These are phyloP conservation scores for Raffaelea ambrosiae DNA, from an alignment of 2,329 filamentous ascomycete species.

Conservation along the genomic window DNA sequence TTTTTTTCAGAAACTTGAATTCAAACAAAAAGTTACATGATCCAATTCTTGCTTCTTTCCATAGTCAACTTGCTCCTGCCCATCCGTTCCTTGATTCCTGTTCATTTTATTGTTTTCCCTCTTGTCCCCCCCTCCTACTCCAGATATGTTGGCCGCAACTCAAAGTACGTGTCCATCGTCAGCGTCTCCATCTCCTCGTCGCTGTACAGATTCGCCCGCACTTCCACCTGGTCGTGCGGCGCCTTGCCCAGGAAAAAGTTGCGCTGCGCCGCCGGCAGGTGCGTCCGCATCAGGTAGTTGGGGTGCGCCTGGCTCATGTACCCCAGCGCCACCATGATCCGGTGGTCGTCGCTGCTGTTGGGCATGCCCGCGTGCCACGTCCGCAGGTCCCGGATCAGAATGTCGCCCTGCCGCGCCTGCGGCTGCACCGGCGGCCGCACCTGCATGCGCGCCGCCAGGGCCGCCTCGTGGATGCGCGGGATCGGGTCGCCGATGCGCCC, in stretches of 20 bases:
- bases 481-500: slow-evolving; percentile 3
- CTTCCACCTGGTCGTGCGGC: slow-evolving; percentile 8
- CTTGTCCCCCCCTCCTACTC: neutral
- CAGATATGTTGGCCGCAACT: slow-evolving; percentile 9
- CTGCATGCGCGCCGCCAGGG: slow-evolving; percentile 1
- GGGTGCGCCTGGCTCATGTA: slow-evolving; percentile 14
- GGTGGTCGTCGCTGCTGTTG: slow-evolving; percentile 38
- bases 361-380: slow-evolving; percentile 59
- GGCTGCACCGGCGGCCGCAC: slow-evolving; percentile 9
- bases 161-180: slow-evolving; percentile 9
- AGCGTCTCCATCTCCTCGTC: slow-evolving; percentile 9
- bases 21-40: too few relatives aligned
- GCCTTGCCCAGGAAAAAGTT: slow-evolving; percentile 12
- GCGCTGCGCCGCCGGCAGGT: slow-evolving; percentile 12
- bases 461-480: slow-evolving; percentile 1
- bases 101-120: too few relatives aligned
- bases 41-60: too few relatives aligned
- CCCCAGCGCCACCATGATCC: slow-evolving; percentile 43
- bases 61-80: too few relatives aligned
- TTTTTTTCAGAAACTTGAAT: too few relatives aligned
- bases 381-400: slow-evolving; percentile 50
- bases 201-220: slow-evolving; percentile 13
- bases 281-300: slow-evolving; percentile 14
- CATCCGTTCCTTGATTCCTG: too few relatives aligned
- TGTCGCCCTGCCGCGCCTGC: slow-evolving; percentile 3